Conservation (phyloP, 148 eudicot species). For the Beta vulgaris region DNA sequence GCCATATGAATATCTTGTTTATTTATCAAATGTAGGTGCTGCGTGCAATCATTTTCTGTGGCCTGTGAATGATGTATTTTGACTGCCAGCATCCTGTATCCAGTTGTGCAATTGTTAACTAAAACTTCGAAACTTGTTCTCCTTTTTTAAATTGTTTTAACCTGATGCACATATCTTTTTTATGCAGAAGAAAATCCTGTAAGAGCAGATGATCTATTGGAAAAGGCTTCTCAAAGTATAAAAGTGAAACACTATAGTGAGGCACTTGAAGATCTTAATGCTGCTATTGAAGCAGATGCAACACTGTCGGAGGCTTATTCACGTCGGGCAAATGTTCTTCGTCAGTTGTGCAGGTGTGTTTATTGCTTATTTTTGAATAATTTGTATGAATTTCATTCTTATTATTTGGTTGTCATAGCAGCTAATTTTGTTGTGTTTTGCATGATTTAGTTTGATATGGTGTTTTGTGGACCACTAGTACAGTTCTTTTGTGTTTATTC, state of each 20-base stretch:
- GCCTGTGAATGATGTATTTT: not conserved
- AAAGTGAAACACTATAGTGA: slow-evolving; percentile 89
- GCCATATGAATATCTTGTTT: not conserved
- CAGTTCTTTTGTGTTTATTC: not conserved
- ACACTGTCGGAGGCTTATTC: slow-evolving; percentile 85
- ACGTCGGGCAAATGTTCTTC: slow-evolving; percentile 71
- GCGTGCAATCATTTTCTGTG: not conserved
- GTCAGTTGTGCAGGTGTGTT: slow-evolving; percentile 80
- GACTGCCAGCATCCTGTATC: not conserved
- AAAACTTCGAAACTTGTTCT: not conserved
- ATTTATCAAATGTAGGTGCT: not conserved
- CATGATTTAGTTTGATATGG: not conserved
- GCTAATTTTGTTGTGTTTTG: not conserved
- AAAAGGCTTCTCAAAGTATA: slow-evolving; percentile 69
- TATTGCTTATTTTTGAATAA: not conserved
- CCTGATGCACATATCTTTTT: not conserved
- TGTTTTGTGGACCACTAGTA: not conserved
- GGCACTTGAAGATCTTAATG: slow-evolving; percentile 85
- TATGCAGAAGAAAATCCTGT: slow-evolving; percentile 65
- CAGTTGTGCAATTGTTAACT: not conserved
- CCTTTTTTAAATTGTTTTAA: not conserved
- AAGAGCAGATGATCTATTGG: slow-evolving; percentile 64
- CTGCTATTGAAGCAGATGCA: slow-evolving; percentile 94
- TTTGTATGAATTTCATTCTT: not conserved
- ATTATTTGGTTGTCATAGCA: not conserved